phyloP scores from a whole-genome alignment of 768 basidiomycete species.

The Lentinula aciculospora region DNA sequence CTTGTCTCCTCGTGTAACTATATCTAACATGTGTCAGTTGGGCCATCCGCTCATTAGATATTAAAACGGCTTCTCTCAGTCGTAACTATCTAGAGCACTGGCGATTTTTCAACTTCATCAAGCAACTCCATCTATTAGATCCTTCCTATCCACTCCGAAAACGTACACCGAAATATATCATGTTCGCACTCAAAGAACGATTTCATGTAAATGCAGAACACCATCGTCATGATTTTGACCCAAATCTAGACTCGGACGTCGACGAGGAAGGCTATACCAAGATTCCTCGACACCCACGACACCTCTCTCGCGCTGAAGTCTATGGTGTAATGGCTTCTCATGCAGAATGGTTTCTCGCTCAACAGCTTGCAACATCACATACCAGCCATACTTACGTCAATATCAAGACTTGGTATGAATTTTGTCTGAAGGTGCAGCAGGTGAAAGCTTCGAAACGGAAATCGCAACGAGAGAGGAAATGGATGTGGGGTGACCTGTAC shows the following conservation, averaged over 20 bases:
- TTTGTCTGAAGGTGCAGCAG: slow-evolving; percentile 1
- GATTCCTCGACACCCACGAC: slow-evolving; percentile 27
- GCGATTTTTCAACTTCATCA: neutral
- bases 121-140: neutral
- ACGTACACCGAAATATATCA: slow-evolving; percentile 31
- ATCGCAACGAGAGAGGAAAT: neutral
- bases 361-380: slow-evolving; percentile 9
- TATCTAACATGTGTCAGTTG: neutral
- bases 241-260: slow-evolving; percentile 18
- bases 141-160: slow-evolving; percentile 7
- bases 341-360: slow-evolving; percentile 30
- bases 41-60: neutral
- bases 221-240: slow-evolving; percentile 15
- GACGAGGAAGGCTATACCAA: slow-evolving; percentile 18
- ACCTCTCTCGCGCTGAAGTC: slow-evolving; percentile 32
- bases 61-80: neutral
- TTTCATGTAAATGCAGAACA: slow-evolving; percentile 17
- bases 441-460: neutral
- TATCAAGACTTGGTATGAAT: neutral
- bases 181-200: slow-evolving; percentile 22
- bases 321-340: slow-evolving; percentile 30
- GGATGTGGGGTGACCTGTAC: neutral
- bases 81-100: slow-evolving; percentile 4
- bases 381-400: neutral
- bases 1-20: too few relatives aligned